Evolutionary conservation across 441 rosid genomes (phyloP).

Genomic region (Metrosideros polymorpha): DNA sequence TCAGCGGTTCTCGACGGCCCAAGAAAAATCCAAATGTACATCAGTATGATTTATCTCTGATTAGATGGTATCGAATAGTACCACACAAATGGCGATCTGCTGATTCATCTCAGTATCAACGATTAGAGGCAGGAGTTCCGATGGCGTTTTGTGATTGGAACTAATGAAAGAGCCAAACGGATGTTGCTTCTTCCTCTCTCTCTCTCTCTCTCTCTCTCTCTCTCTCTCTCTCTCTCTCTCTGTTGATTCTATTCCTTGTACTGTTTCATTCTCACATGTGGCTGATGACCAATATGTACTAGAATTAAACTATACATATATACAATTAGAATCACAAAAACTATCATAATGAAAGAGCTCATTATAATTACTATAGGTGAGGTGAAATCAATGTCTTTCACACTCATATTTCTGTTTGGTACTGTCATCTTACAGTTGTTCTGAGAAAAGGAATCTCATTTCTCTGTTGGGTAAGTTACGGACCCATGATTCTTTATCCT

Average conservation of each 20-base stretch:
- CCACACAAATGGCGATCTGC: neutral
- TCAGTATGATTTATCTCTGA: neutral
- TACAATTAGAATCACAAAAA: neutral
- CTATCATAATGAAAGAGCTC: neutral
- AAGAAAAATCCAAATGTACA: constrained; percentile 22
- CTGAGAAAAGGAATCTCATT: neutral
- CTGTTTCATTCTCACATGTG: neutral
- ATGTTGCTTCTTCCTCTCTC: neutral
- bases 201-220: neutral
- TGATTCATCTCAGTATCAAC: neutral
- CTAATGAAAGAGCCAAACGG: neutral
- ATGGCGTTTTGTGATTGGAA: neutral
- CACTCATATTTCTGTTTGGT: neutral
- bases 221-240: neutral
- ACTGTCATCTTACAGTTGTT: neutral
- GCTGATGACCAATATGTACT: neutral
- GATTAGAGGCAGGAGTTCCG: neutral
- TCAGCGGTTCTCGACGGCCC: neutral
- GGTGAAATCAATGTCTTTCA: neutral
- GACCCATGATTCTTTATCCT: neutral
- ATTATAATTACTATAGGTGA: neutral
- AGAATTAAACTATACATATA: neutral
- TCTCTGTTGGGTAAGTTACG: neutral
- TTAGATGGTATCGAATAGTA: neutral
- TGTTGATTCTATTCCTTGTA: neutral